Evolutionary conservation across 129 eudicot species (phyloP).

Genomic region (Flaveria robusta): DNA sequence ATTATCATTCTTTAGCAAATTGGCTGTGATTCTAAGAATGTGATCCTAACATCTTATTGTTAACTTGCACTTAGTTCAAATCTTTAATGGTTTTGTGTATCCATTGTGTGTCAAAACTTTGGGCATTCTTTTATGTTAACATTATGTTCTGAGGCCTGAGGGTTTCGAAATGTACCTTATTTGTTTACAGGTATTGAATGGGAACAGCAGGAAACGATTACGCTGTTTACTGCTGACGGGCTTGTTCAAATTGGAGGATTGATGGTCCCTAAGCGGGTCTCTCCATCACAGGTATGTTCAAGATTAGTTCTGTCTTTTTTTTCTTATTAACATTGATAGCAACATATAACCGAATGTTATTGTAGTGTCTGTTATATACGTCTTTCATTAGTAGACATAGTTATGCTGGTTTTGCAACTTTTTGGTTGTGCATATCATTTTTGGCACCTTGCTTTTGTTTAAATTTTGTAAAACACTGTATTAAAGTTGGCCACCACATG

Average conservation of each 20-base stretch:
- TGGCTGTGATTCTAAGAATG: neutral
- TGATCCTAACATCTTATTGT: neutral
- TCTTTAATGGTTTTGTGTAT: neutral
- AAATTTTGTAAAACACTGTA: neutral
- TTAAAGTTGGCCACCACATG: neutral
- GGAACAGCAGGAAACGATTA: slow-evolving; percentile 82
- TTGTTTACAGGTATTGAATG: slow-evolving; percentile 63
- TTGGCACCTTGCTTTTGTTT: neutral
- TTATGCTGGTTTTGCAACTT: slow-evolving; percentile 10
- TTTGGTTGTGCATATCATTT: neutral
- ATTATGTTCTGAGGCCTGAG: neutral
- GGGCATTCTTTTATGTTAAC: neutral
- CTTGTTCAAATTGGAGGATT: slow-evolving; percentile 93
- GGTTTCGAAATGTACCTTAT: neutral
- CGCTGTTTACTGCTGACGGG: slow-evolving; percentile 93
- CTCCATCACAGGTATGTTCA: slow-evolving; percentile 68
- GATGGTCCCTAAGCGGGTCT: slow-evolving; percentile 71
- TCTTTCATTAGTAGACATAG: neutral
- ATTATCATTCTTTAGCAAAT: neutral
- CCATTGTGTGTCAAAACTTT: neutral
- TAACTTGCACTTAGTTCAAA: slow-evolving; percentile 4
- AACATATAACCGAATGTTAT: neutral
- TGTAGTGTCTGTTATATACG: neutral
- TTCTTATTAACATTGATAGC: neutral
- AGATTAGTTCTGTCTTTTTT: neutral